These are phyloP conservation scores for Aspergillus hiratsukae DNA, from an alignment of 2,329 filamentous ascomycete species.

Conservation along the genomic window DNA sequence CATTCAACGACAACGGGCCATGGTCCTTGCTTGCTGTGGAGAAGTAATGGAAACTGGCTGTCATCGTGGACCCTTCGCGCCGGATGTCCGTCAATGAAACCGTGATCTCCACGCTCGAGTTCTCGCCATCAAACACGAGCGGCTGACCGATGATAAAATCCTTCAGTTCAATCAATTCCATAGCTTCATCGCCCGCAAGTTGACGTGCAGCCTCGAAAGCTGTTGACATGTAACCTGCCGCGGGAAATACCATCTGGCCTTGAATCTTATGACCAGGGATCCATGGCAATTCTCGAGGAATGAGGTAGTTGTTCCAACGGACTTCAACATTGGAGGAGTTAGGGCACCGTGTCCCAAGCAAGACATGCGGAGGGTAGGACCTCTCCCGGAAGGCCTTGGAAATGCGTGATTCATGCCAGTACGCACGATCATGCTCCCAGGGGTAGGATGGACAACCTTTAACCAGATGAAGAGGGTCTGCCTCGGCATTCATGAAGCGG, in stretches of 20 bases:
- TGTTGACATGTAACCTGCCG: constrained; percentile 17
- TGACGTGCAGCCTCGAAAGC: constrained; percentile 10
- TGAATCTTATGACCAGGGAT: constrained; percentile 24
- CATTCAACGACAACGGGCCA: background rate
- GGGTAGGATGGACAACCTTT: constrained; percentile 2
- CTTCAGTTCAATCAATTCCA: background rate
- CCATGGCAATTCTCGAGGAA: constrained; percentile 23
- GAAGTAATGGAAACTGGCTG: background rate
- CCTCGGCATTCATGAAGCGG: too few relatives aligned
- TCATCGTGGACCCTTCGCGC: background rate
- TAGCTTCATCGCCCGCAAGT: background rate
- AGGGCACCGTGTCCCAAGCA: constrained; percentile 29
- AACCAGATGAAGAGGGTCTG: background rate
- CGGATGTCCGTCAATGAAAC: constrained; percentile 4
- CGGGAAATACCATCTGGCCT: constrained; percentile 24
- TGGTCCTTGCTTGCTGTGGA: background rate
- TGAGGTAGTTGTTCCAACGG: background rate
- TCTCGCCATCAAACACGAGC: constrained; percentile 2
- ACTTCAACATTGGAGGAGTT: too few relatives aligned
- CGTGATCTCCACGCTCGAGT: constrained; percentile 10
- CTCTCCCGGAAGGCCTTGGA: background rate
- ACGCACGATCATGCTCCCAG: constrained; percentile 1
- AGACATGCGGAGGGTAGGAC: background rate
- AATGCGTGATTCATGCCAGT: constrained; percentile 5
- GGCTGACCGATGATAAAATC: background rate